Evolutionary conservation across 495 filamentous ascomycete species (phyloP).

Genomic region (Lichenothelia convexa): DNA sequence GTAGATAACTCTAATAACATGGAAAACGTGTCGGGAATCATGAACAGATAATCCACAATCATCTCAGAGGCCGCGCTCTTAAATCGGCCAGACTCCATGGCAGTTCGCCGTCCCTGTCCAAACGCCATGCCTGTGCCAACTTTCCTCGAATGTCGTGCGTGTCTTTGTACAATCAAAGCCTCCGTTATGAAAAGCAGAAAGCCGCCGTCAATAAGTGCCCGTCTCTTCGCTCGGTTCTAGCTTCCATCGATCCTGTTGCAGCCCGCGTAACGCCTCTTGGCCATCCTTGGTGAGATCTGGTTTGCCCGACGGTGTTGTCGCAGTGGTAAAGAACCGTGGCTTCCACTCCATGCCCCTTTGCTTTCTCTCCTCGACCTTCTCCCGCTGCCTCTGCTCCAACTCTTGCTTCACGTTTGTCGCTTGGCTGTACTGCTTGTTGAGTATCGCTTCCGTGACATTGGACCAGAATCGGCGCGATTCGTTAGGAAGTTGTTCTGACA

Average conservation of each 20-base stretch:
- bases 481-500: slow-evolving; percentile 60
- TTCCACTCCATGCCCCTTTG: slow-evolving; percentile 48
- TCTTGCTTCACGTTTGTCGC: slow-evolving; percentile 80
- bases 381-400: slow-evolving; percentile 75
- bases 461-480: slow-evolving; percentile 84
- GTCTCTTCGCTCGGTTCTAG: slow-evolving; percentile 11
- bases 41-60: too few species aligned
- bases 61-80: too few species aligned
- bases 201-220: slow-evolving; percentile 10
- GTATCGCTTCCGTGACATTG: slow-evolving; percentile 71
- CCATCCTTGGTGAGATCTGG: slow-evolving; percentile 70
- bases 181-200: too few species aligned
- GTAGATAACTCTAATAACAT: too few species aligned
- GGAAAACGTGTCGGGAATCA: too few species aligned
- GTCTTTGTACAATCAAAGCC: too few species aligned
- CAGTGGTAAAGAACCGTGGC: slow-evolving; percentile 76
- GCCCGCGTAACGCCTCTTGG: slow-evolving; percentile 42
- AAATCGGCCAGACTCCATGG: too few species aligned
- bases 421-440: slow-evolving; percentile 59
- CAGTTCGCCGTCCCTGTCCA: too few species aligned
- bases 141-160: too few species aligned
- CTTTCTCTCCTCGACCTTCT: slow-evolving; percentile 64
- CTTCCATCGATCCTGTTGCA: slow-evolving; percentile 27
- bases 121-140: too few species aligned
- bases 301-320: slow-evolving; percentile 52